Evolutionary conservation across 345 rosid genomes (phyloP).

Genomic region (Moricandia moricandioides): DNA sequence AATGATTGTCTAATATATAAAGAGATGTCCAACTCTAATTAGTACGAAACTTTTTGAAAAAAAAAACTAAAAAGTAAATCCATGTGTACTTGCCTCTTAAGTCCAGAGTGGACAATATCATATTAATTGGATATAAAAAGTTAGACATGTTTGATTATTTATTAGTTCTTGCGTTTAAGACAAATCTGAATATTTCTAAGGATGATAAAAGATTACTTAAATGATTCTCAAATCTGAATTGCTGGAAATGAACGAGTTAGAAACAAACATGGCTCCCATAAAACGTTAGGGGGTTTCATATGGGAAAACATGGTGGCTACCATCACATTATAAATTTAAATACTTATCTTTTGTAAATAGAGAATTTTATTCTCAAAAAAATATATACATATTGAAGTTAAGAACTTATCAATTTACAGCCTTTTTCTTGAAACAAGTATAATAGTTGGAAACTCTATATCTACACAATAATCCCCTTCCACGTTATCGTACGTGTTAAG

Average conservation of each 20-base stretch:
- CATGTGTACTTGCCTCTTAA: too few relatives aligned
- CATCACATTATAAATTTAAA: conserved; percentile 12
- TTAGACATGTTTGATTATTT: too few relatives aligned
- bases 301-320: conserved; percentile 22
- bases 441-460: neutral
- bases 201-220: neutral
- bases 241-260: neutral
- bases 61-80: too few relatives aligned
- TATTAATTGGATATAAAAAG: too few relatives aligned
- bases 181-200: too few relatives aligned
- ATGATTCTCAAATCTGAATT: neutral
- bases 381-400: neutral
- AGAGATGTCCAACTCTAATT: too few relatives aligned
- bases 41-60: too few relatives aligned
- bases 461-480: conserved; percentile 25
- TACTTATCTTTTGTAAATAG: neutral
- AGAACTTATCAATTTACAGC: conserved; percentile 10
- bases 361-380: neutral
- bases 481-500: conserved; percentile 29
- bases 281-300: conserved; percentile 1
- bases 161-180: neutral
- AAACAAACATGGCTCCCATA: conserved; percentile 32
- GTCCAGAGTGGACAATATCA: too few relatives aligned
- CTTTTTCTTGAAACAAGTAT: conserved; percentile 11
- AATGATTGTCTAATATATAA: too few relatives aligned